Conservation (phyloP, 257 asterid species). For the Plantago elongata region DNA sequence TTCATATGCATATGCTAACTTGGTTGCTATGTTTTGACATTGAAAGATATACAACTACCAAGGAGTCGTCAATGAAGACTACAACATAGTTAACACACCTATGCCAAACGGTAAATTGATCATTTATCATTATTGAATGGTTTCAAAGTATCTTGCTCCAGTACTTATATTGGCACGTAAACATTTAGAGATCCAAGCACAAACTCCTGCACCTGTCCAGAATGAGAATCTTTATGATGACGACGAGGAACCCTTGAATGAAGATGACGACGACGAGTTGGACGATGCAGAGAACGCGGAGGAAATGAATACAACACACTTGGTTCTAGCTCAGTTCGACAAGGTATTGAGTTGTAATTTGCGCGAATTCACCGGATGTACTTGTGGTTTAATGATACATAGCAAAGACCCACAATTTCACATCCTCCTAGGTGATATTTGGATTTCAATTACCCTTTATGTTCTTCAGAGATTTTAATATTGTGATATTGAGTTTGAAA, state of each 20-base stretch:
- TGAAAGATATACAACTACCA: constrained; percentile 78
- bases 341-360: constrained; percentile 39
- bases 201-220: constrained; percentile 86
- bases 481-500: neutral
- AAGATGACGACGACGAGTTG: constrained; percentile 84
- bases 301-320: constrained; percentile 72
- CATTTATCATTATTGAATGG: constrained; percentile 15
- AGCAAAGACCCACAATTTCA: neutral
- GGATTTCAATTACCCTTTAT: neutral
- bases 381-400: neutral
- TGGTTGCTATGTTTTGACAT: constrained; percentile 25
- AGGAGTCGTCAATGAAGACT: constrained; percentile 90
- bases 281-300: constrained; percentile 88
- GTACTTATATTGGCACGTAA: constrained; percentile 21
- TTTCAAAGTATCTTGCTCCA: constrained; percentile 7
- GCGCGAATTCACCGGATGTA: neutral
- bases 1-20: constrained; percentile 6
- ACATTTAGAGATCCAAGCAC: constrained; percentile 63
- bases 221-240: constrained; percentile 70
- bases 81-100: constrained; percentile 84
- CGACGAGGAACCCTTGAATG: constrained; percentile 91
- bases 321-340: constrained; percentile 94
- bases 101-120: constrained; percentile 58
- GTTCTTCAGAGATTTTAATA: neutral
- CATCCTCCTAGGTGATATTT: neutral